Conservation (phyloP, 257 asterid species). For the Petrea volubilis region DNA sequence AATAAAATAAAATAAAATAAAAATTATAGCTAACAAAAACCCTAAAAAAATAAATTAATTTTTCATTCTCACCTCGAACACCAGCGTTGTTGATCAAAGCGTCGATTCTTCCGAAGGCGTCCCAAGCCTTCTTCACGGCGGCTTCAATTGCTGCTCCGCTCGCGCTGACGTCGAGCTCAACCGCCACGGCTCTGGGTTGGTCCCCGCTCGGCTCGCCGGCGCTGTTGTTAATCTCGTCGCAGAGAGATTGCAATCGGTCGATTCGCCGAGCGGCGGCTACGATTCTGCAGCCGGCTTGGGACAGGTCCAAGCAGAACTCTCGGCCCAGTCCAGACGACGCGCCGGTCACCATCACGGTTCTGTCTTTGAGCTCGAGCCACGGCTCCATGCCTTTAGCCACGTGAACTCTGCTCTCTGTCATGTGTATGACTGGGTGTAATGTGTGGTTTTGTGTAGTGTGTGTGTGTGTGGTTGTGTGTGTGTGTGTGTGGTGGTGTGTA, state of each 20-base stretch:
- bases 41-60: too few species aligned
- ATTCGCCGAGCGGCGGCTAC: slow-evolving; percentile 70
- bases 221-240: slow-evolving; percentile 52
- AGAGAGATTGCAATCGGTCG: slow-evolving; percentile 51
- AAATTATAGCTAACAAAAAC: not conserved
- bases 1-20: not conserved
- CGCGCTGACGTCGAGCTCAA: slow-evolving; percentile 58
- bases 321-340: slow-evolving; percentile 87
- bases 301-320: slow-evolving; percentile 60
- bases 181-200: slow-evolving; percentile 46
- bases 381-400: slow-evolving; percentile 54
- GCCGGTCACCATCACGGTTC: slow-evolving; percentile 78
- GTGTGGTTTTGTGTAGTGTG: not conserved
- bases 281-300: slow-evolving; percentile 68
- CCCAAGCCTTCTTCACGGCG: slow-evolving; percentile 58
- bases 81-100: slow-evolving; percentile 74
- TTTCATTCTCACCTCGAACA: slow-evolving; percentile 43
- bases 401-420: slow-evolving; percentile 16
- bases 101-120: slow-evolving; percentile 62
- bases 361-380: slow-evolving; percentile 53
- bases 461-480: too few species aligned
- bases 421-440: not conserved
- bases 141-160: slow-evolving; percentile 39
- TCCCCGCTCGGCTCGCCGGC: slow-evolving; percentile 1
- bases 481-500: not conserved